Percentiles rank a stretch among this genome's conserved stretches.
Evolutionary conservation across 768 basidiomycete species (phyloP).

Genomic region (Leccinellum albellum): DNA sequence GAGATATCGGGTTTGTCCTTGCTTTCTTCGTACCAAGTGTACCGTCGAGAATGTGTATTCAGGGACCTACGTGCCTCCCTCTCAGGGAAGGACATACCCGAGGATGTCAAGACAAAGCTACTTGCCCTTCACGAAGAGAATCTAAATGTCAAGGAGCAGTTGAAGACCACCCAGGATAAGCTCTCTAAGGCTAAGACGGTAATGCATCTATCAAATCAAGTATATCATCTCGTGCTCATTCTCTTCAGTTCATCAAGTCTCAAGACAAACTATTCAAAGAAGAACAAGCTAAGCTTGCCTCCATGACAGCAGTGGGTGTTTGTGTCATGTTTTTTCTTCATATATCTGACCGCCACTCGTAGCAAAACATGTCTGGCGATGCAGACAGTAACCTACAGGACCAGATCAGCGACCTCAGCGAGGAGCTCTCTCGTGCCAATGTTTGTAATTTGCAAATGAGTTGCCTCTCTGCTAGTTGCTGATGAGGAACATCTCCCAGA

Average conservation of each 20-base stretch:
- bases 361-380: constrained; percentile 63
- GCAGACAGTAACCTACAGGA: constrained; percentile 62
- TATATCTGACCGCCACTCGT: constrained; percentile 3
- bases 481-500: constrained; percentile 31
- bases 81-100: constrained; percentile 75
- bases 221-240: background rate
- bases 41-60: constrained; percentile 1
- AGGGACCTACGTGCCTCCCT: constrained; percentile 77
- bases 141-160: constrained; percentile 61
- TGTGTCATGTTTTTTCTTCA: background rate
- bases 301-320: constrained; percentile 41
- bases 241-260: constrained; percentile 79
- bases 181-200: constrained; percentile 77
- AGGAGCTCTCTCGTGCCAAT: constrained; percentile 58
- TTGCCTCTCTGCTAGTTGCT: background rate
- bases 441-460: constrained; percentile 26
- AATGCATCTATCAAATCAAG: constrained; percentile 11
- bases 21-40: background rate
- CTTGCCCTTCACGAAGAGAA: constrained; percentile 78
- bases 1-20: constrained; percentile 68
- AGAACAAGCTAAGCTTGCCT: constrained; percentile 59
- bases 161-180: constrained; percentile 71
- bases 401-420: constrained; percentile 62
- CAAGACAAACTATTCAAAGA: constrained; percentile 90
- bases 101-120: constrained; percentile 74